Conservation (phyloP, 1,139 yeast species). For the Geotrichum citri-aurantii region DNA sequence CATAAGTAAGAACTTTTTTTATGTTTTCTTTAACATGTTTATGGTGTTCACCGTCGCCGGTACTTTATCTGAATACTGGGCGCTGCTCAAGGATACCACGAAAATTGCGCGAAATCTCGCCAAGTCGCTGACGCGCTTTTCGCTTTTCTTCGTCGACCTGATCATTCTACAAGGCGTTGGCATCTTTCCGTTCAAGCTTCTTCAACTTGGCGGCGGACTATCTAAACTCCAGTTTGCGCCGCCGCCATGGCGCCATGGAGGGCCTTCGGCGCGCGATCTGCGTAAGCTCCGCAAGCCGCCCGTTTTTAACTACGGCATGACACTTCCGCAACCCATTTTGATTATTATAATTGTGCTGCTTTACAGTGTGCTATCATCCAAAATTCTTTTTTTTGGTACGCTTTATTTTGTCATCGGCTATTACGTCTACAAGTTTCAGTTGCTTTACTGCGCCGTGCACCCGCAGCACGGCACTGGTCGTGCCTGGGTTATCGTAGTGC, state of each 20-base stretch:
- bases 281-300: conserved; percentile 71
- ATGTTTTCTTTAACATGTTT: conserved; percentile 76
- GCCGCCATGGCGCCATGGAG: conserved; percentile 35
- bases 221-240: conserved; percentile 51
- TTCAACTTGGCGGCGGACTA: conserved; percentile 60
- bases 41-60: conserved; percentile 79
- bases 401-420: conserved; percentile 69
- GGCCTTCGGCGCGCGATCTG: conserved; percentile 53
- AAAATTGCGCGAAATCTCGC: conserved; percentile 76
- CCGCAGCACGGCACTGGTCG: conserved; percentile 87
- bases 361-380: conserved; percentile 72
- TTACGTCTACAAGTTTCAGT: conserved; percentile 73
- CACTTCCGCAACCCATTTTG: conserved; percentile 73
- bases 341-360: conserved; percentile 68
- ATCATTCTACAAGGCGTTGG: conserved; percentile 79
- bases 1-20: conserved; percentile 74
- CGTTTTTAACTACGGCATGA: conserved; percentile 71
- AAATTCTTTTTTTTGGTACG: conserved; percentile 66
- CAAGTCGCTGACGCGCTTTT: conserved; percentile 58
- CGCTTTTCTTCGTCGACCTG: conserved; percentile 75
- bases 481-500: conserved; percentile 76
- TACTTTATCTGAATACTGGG: conserved; percentile 43
- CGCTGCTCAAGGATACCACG: conserved; percentile 68
- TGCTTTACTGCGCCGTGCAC: conserved; percentile 73
- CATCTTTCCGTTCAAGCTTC: conserved; percentile 69